Evolutionary conservation across 768 basidiomycete genomes (phyloP), one percentile per base, ranked within the genome.

Genomic region (Obba rivulosa): DNA sequence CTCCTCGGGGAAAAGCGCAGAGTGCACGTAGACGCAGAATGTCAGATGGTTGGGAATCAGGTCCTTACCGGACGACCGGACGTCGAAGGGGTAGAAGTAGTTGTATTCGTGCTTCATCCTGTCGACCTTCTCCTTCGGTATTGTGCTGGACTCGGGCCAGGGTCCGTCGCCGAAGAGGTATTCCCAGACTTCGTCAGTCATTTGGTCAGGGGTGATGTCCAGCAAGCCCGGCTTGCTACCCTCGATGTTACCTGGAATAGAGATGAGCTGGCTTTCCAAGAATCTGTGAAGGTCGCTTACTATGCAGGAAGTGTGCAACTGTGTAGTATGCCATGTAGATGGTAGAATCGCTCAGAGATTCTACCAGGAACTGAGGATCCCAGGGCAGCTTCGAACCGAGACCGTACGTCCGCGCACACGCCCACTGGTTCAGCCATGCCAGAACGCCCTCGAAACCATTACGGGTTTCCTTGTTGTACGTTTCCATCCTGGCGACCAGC

Each of bases 291-390:
- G 14, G 2, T 8, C 17, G 59, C 82, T n/a, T 58, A 89, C 93
- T 82, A 55, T 99, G 96, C 50, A 99, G 72, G 25, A 94, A 70
- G 66, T 98, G 86, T 4, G 92, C 78, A 38, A 99, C 80, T 4
- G 96, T 96, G 69, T 98, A 98, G 71, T 98, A 99, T 36, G 85
- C 78, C 94, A 96, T 97, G 71, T 99, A 99, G 64, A 98, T 85
- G 8, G 95, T 98, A 7, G 95, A 97, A 68, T 99, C 96, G 57
- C 90, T 94, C 63, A 98, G 68, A 55, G 90, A 92, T 68, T 99
- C 96, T 39, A 99, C 94, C 62, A 98, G 75, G 78, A 94, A 97
- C 45, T 90, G 83, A 16, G 86, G 87, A 62, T 98, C 96, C 94
- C 95, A 99, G 2, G 96, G 96, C 50, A 99, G 71, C 60, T 87